phyloP scores from a whole-genome alignment of 306 rosid species.

The Glycine soja region DNA sequence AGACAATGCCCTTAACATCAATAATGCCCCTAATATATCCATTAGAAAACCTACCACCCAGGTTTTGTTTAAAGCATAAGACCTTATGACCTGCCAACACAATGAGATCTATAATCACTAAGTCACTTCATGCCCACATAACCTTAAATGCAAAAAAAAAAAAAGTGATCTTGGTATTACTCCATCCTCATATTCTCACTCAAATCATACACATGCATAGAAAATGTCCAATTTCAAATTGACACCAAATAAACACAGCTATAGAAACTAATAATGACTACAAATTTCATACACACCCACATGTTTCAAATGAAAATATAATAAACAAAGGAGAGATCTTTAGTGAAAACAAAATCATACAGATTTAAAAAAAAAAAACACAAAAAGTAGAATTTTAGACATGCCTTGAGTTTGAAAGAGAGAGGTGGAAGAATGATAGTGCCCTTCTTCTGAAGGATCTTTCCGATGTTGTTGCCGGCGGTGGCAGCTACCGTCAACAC shows the following conservation, averaged over 20 bases:
- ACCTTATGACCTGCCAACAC: conserved; percentile 73
- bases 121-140: conserved; percentile 17
- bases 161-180: not conserved
- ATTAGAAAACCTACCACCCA: conserved; percentile 81
- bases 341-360: not conserved
- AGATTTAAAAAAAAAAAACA: not conserved
- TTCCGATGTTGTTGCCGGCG: conserved; percentile 98
- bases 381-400: not conserved
- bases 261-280: not conserved
- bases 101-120: conserved; percentile 20
- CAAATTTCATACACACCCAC: conserved; percentile 41
- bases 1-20: conserved; percentile 88
- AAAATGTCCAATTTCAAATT: conserved; percentile 18
- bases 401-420: conserved; percentile 86
- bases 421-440: conserved; percentile 95
- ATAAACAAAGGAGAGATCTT: conserved; percentile 22
- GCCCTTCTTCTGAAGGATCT: conserved; percentile 95
- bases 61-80: conserved; percentile 76
- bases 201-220: not conserved
- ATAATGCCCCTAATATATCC: conserved; percentile 84
- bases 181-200: conserved; percentile 29
- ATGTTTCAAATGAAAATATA: conserved; percentile 24
- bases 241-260: conserved; percentile 4
- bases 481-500: conserved; percentile 85
- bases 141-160: not conserved